These are phyloP conservation scores for Mucor racemosus DNA, from an alignment of 371 early-diverging fungal genomes.

Conservation along the genomic window DNA sequence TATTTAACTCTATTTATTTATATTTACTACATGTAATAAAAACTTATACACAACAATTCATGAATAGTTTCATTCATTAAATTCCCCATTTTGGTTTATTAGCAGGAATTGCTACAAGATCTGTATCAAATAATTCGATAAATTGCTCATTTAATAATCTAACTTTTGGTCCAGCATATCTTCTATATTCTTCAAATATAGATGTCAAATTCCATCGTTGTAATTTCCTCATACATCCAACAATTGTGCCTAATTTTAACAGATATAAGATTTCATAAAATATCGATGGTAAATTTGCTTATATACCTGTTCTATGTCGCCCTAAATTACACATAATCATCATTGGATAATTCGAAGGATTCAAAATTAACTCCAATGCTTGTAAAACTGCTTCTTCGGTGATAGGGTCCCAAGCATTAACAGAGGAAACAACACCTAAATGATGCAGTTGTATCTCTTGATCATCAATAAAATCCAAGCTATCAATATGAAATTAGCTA, in stretches of 20 bases:
- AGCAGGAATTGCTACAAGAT: slow-evolving; percentile 84
- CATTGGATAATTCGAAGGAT: slow-evolving; percentile 91
- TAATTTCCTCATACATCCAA: slow-evolving; percentile 95
- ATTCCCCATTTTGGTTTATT: slow-evolving; percentile 77
- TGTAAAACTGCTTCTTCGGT: slow-evolving; percentile 95
- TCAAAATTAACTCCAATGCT: slow-evolving; percentile 85
- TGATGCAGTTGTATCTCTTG: slow-evolving; percentile 94
- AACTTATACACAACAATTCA: neutral
- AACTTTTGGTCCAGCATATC: slow-evolving; percentile 96
- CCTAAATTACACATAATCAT: slow-evolving; percentile 98
- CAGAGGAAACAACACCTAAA: slow-evolving; percentile 74
- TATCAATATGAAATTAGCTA: slow-evolving; percentile 17
- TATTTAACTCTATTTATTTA: neutral
- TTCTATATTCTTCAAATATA: slow-evolving; percentile 96
- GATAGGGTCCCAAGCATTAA: slow-evolving; percentile 95
- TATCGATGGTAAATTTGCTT: too few relatives aligned
- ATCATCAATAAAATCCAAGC: slow-evolving; percentile 95
- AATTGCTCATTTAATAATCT: slow-evolving; percentile 91
- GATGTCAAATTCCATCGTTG: slow-evolving; percentile 97
- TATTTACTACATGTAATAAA: neutral
- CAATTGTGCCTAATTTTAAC: slow-evolving; percentile 81
- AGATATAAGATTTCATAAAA: too few relatives aligned
- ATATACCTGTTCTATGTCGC: slow-evolving; percentile 90
- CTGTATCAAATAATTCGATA: slow-evolving; percentile 96
- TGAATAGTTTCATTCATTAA: neutral